A percentile compares a stretch with the other conserved stretches of the same genome.
Conservation (phyloP, 2,329 filamentous ascomycete genomes). For the Plectosphaerella plurivora region DNA sequence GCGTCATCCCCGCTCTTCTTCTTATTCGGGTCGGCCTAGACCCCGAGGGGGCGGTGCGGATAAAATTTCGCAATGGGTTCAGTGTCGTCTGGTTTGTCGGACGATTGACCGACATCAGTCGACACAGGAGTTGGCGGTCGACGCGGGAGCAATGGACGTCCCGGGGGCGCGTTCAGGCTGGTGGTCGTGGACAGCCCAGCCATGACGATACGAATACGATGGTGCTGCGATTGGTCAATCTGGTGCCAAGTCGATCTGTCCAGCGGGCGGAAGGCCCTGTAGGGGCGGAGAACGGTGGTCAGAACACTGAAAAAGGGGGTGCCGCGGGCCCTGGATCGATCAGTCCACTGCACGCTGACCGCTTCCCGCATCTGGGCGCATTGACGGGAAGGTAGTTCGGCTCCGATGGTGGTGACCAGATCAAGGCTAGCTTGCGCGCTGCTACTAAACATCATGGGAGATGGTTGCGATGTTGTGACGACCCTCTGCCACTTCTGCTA, state of each 20-base stretch:
- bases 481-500: no score
- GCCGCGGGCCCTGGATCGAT: no score
- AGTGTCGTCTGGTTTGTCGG: background rate
- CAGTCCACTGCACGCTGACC: background rate
- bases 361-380: background rate
- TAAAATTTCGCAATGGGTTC: constrained; percentile 1
- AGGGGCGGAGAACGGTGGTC: background rate
- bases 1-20: background rate
- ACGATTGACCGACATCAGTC: background rate
- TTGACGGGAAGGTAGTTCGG: background rate
- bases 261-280: background rate
- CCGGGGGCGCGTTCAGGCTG: no score
- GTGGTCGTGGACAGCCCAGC: no score
- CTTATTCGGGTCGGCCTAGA: constrained; percentile 1
- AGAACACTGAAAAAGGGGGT: no score
- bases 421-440: no score
- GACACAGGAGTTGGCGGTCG: background rate
- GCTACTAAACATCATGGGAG: no score
- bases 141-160: background rate
- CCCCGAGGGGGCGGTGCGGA: background rate
- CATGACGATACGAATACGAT: constrained; percentile 12
- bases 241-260: constrained; percentile 2
- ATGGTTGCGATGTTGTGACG: no score
- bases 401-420: no score
- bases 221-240: constrained; percentile 6